Base-by-base conservation (phyloP, 805 yeast species). In the Komagataella pseudopastoris region DNA sequence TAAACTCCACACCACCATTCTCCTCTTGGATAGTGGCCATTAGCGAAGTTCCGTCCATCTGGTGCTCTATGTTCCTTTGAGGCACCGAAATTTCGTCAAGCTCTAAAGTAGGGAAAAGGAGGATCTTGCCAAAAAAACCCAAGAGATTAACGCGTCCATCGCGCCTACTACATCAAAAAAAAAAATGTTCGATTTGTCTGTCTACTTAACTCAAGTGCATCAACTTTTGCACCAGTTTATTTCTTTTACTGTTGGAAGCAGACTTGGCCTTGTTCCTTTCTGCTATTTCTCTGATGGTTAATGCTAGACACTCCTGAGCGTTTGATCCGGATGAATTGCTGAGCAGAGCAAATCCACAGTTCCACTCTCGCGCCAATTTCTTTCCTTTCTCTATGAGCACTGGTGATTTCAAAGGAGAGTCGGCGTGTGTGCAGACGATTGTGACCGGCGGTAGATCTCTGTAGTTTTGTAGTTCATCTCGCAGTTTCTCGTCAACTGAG, bases 341-440 rank as follows among this genome's bases (percentile, higher is more conserved):
- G n/a, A 82, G 67, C 3, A 77, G 76, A 8, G 83, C 70, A 63
- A 82, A 85, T 0, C 86, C 81, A 56, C 83, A 75, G 1, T 74
- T 71, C 91, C 91, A 85, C 20, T 67, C 59, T 18, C 67, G 61
- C 0, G 88, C 87, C 50, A 83, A 60, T 24, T 72, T 63, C 52
- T 68, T 69, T 0, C 93, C 95, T 52, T 73, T 67, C 46, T 76
- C 77, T 2, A 85, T 68, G 46, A 85, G 59, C 12, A 71, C 60
- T 0, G 89, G 88, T 30, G 86, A 78, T 0, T 81, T 78, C 49
- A 81, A 65, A 14, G 71, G 75, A 60, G 77, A 80, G 44, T 74
- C 69, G 0, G 70, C 61, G 59, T 85, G 85, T 0, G 91, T 83
- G 56, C 86, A 83, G 2, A 82, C 74, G 4, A 85, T 70, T 59